Evolutionary conservation across 2,329 filamentous ascomycete genomes (phyloP).

Genomic region (Fusarium sp.): DNA sequence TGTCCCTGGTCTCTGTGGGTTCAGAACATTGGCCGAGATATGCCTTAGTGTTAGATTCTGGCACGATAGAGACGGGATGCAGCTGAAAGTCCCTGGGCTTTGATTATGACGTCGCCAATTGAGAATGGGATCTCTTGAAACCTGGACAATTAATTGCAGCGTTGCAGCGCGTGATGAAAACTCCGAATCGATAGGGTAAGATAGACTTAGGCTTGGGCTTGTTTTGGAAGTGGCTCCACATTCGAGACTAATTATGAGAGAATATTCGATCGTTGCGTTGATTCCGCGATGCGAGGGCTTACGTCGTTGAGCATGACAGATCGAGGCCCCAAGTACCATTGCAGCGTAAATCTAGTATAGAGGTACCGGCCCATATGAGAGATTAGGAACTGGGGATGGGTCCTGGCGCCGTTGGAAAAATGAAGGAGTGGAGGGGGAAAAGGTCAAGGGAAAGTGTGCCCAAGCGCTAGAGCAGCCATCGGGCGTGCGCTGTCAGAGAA

Average conservation of each 20-base stretch:
- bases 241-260: conserved; percentile 10
- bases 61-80: not conserved
- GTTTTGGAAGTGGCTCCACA: conserved; percentile 9
- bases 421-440: not conserved
- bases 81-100: not conserved
- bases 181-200: conserved; percentile 2
- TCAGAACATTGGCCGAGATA: not conserved
- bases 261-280: conserved; percentile 28
- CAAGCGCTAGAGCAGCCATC: conserved; percentile 3
- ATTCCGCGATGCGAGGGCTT: conserved; percentile 31
- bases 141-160: conserved; percentile 22
- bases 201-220: conserved; percentile 6
- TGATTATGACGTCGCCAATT: conserved; percentile 25
- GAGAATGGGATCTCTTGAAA: conserved; percentile 1
- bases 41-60: not conserved
- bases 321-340: conserved; percentile 16
- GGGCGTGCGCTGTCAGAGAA: conserved; percentile 30
- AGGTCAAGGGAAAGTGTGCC: not conserved
- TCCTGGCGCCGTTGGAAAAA: conserved; percentile 19
- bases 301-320: conserved; percentile 11
- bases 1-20: not conserved
- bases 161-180: conserved; percentile 25
- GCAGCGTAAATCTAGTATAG: not conserved
- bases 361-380: not conserved
- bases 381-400: conserved; percentile 12